Base-by-base conservation (phyloP, 192 early-diverging fungal genomes). In the Coemansia sp. region DNA sequence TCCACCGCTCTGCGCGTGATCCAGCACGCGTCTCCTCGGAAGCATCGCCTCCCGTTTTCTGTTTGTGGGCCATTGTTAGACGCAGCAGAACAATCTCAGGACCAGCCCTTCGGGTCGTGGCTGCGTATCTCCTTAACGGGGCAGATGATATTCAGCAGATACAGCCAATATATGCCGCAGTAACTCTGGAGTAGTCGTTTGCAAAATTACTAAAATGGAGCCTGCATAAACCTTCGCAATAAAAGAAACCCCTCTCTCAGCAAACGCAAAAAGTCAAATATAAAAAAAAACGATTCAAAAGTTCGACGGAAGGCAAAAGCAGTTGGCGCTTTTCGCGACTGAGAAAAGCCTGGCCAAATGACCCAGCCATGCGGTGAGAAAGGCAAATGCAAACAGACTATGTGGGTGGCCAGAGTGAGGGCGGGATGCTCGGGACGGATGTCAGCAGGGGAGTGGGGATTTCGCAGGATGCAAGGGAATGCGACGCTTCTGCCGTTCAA, bases 1-100 rank as follows among this genome's bases (percentile, higher is more conserved):
- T 54, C 51, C 61, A 63, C 18, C 61, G 61, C 59, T 49, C 28
- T 8, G 24, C 14, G 59, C 14, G 60, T 25, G 49, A 25, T 54
- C 23, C 58, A 38, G 60, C 51, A 38, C 32, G 50, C 50, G 7
- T 21, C 3, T 49, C 49, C 14, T n/a, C n/a, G 10, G 51, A 30
- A 14, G 16, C 31, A 34, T 14, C 21, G 21, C 53, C 60, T 12
- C 60, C 60, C 23, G 49, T 52, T 22, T 49, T 25, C 4, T 54
- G 30, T 34, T 31, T 30, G 32, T 25, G 61, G 16, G 61, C 25
- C 61, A 63, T 63, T 32, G 34, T 32, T 16, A 32, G 54, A 28
- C n/a, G 54, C 28, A 18, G 27, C 18, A 31, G 19, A 5, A 1
- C 10, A 28, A 34, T 21, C 19, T 16, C 18, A 28, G n/a, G 28